Base-by-base conservation (phyloP, 2,329 filamentous ascomycete species). In the Ophiostoma australiae region DNA sequence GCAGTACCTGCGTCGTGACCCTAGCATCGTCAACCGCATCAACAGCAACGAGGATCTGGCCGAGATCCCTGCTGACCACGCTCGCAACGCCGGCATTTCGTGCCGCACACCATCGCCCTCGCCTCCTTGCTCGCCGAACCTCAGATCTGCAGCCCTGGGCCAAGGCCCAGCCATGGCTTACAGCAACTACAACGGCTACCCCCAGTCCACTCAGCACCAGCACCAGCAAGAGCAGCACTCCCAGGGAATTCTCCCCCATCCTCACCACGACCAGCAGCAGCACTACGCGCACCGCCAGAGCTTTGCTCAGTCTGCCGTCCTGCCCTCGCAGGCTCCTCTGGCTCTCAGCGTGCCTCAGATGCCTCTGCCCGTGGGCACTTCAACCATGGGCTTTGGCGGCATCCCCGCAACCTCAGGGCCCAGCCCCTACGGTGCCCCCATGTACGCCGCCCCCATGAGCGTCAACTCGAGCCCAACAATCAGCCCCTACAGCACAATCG, bases 1-100 rank as follows among this genome's bases (percentile, higher is more conserved):
- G 70, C 76, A 76, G 61, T 77, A 78, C 63, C 73, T 78, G 8
- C 72, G 76, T 69, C 77, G 77, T 55, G 75, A 76, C 44, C 75
- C 66, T 61, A 74, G 75, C 73, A 67, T 74, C 70, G 65, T 72
- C 41, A 71, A 35, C 44, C 71, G 73, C 58, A 23, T 73, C 58
- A 72, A 76, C 58, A 72, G 75, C 58, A 35, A 72, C 35, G 74
- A 73, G 74, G 73, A 27, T 69, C 69, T 68, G 52, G 67, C 70
- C 17, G 74, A 75, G 37, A 67, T 73, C 15, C 69, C 74, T 20
- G 15, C 63, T 3, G 63, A 11, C 70, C 72, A 77, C 76, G 33
- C 76, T 76, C 1, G 74, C 75, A 11, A 75, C 75, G 63, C 33
- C 20, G 20, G 35, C 20, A 66, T 66, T 8, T 23, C 35, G 20